Evolutionary conservation across 106 monocot species (phyloP).

Genomic region (Apostasia ramifera): DNA sequence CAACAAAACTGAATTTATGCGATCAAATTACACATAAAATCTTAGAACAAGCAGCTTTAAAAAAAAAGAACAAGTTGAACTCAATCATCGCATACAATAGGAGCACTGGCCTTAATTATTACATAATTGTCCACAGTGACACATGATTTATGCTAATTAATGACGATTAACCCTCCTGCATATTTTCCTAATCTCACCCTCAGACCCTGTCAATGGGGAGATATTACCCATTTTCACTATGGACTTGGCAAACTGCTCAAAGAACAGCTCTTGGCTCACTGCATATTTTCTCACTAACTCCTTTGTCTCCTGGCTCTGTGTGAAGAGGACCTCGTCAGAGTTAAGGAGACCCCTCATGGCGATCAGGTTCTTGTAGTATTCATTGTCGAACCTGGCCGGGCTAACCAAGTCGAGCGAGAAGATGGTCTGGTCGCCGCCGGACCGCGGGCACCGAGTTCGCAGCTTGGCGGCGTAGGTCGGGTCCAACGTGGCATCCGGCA

Average conservation of each 20-base stretch:
- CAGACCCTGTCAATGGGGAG: slow-evolving; percentile 31
- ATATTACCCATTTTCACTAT: slow-evolving; percentile 70
- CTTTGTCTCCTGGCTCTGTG: slow-evolving; percentile 24
- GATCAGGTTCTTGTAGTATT: slow-evolving; percentile 52
- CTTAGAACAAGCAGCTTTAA: too few species aligned
- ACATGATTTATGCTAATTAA: too few species aligned
- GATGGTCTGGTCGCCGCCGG: slow-evolving; percentile 59
- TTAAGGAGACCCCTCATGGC: slow-evolving; percentile 38
- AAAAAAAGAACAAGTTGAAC: too few species aligned
- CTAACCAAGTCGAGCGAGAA: slow-evolving; percentile 34
- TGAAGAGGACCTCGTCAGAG: slow-evolving; percentile 53
- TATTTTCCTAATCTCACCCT: slow-evolving; percentile 49
- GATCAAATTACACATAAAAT: too few species aligned
- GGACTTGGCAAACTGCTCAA: slow-evolving; percentile 43
- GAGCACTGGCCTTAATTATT: too few species aligned
- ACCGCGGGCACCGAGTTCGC: slow-evolving; percentile 30
- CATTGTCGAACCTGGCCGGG: slow-evolving; percentile 42
- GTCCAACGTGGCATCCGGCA: slow-evolving; percentile 40
- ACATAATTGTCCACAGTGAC: too few species aligned
- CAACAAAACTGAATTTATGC: too few species aligned
- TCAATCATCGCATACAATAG: too few species aligned
- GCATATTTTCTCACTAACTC: slow-evolving; percentile 40
- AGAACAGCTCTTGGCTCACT: slow-evolving; percentile 24
- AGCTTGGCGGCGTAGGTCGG: slow-evolving; percentile 30
- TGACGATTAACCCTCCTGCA: slow-evolving; percentile 42